A percentile compares a stretch with the other conserved stretches of the same genome.
Evolutionary conservation across 176 grass and related monocot species (phyloP).

Genomic region (Carex cristatella): DNA sequence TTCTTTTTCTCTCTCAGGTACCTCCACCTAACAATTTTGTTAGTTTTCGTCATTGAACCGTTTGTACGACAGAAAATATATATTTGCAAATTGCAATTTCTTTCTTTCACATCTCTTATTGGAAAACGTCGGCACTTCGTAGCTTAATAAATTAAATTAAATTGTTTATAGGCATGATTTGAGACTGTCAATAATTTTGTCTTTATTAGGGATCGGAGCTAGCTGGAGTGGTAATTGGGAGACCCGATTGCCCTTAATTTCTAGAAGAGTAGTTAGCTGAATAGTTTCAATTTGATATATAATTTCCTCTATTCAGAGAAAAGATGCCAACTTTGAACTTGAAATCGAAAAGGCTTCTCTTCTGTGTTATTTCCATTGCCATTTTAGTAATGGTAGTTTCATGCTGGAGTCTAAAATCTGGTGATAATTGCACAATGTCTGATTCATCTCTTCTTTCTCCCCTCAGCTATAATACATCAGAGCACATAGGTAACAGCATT

Average conservation of each 20-base stretch:
- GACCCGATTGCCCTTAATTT: not conserved
- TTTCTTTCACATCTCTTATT: not conserved
- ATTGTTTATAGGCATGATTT: not conserved
- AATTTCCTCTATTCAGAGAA: constrained; percentile 29
- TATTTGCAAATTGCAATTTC: not conserved
- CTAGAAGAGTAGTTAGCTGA: constrained; percentile 3
- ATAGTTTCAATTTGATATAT: constrained; percentile 4
- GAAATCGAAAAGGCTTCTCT: constrained; percentile 52
- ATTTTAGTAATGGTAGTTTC: constrained; percentile 45
- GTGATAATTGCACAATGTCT: constrained; percentile 29
- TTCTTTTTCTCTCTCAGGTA: constrained; percentile 12
- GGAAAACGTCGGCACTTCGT: not conserved
- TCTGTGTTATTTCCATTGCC: constrained; percentile 27
- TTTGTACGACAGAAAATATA: not conserved
- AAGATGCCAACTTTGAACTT: constrained; percentile 51
- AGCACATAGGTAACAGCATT: not conserved
- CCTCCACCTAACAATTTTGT: not conserved
- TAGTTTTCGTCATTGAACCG: not conserved
- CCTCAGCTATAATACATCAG: constrained; percentile 8
- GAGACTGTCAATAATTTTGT: not conserved
- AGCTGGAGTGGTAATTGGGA: not conserved
- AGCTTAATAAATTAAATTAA: not conserved
- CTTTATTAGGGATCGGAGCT: not conserved
- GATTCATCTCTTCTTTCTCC: constrained; percentile 25
- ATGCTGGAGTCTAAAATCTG: constrained; percentile 50